Evolutionary conservation across 1,139 yeast genomes (phyloP).

Genomic region (Blastobotrys petasosporus): DNA sequence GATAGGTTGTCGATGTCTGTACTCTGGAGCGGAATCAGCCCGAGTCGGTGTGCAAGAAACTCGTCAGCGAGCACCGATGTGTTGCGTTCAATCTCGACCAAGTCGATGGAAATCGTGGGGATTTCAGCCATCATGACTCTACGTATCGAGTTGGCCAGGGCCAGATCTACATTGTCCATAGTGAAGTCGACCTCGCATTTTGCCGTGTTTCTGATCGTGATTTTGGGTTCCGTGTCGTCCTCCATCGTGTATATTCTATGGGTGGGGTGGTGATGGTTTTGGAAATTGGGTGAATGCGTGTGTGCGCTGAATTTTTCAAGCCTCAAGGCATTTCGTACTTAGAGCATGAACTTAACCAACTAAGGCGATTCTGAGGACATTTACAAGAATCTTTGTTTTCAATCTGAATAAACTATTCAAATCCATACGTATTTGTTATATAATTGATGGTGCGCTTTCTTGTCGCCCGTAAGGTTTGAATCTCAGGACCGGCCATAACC

Average conservation of each 20-base stretch:
- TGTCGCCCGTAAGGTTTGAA: too few relatives aligned
- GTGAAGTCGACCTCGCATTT: conserved; percentile 87
- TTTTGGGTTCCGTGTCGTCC: conserved; percentile 61
- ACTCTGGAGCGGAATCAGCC: conserved; percentile 82
- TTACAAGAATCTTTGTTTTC: too few relatives aligned
- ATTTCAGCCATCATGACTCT: conserved; percentile 93
- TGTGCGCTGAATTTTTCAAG: neutral
- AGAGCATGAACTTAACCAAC: too few relatives aligned
- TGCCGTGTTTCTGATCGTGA: conserved; percentile 81
- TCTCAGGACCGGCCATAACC: too few relatives aligned
- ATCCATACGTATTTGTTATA: too few relatives aligned
- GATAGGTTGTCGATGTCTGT: conserved; percentile 62
- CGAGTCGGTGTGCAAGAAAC: conserved; percentile 87
- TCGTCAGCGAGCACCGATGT: conserved; percentile 96
- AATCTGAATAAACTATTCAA: too few relatives aligned
- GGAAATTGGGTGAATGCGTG: neutral
- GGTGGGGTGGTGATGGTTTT: neutral
- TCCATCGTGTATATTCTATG: conserved; percentile 19
- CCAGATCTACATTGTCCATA: conserved; percentile 76
- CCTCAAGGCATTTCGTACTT: too few relatives aligned
- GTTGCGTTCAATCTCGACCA: conserved; percentile 89
- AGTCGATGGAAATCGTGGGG: conserved; percentile 89
- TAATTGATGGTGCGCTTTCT: too few relatives aligned
- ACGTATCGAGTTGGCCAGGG: conserved; percentile 87
- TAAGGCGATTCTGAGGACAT: too few relatives aligned